Percentiles rank a stretch among this genome's conserved stretches.
These are phyloP conservation scores for Saccharomycopsis olivae DNA, from an alignment of 805 yeast species.

Conservation along the genomic window DNA sequence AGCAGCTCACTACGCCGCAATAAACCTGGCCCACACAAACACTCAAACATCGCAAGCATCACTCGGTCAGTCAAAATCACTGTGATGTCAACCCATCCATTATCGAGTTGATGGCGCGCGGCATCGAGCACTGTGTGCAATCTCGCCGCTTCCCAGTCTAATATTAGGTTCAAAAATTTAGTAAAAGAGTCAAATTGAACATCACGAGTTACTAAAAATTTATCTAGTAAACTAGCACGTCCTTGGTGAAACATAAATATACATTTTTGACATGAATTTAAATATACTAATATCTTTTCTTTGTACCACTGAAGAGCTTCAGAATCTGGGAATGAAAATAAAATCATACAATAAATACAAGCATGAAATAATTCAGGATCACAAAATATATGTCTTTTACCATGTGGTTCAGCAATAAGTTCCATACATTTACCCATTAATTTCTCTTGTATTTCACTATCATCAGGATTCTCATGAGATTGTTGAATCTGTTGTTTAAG, in stretches of 20 bases:
- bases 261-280: constrained; percentile 45
- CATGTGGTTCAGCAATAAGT: constrained; percentile 24
- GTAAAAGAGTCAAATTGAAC: constrained; percentile 34
- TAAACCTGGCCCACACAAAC: constrained; percentile 42
- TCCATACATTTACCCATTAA: constrained; percentile 33
- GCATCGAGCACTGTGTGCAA: constrained; percentile 19
- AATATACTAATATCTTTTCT: constrained; percentile 27
- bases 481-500: constrained; percentile 21
- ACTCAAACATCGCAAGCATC: constrained; percentile 31
- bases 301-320: constrained; percentile 36
- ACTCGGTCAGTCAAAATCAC: constrained; percentile 3
- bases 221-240: constrained; percentile 38
- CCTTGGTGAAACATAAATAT: constrained; percentile 41
- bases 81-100: neutral
- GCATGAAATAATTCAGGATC: constrained; percentile 37
- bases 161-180: constrained; percentile 26
- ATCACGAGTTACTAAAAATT: constrained; percentile 40
- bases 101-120: constrained; percentile 1
- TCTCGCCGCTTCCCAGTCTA: constrained; percentile 26
- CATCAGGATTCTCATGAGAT: constrained; percentile 26
- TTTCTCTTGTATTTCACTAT: constrained; percentile 26
- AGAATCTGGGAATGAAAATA: constrained; percentile 48
- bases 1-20: constrained; percentile 30
- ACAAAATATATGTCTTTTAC: constrained; percentile 44
- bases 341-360: constrained; percentile 43